A percentile compares a stretch with the other conserved stretches of the same genome.
Conservation (phyloP, 129 eudicot species). For the Pittosporum tobira region DNA sequence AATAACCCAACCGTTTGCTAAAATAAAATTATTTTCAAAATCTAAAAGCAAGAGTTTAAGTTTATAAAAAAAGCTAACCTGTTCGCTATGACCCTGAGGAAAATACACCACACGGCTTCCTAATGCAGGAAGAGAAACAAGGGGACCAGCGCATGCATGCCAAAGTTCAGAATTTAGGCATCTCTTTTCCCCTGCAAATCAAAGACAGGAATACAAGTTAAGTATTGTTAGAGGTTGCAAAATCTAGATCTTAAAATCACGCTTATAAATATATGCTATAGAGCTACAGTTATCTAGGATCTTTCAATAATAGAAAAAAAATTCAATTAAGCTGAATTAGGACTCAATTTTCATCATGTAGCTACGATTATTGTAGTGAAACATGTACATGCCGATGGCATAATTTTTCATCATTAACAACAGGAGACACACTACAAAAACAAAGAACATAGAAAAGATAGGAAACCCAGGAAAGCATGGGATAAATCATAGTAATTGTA, state of each 20-base stretch:
- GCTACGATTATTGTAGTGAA: too few species aligned
- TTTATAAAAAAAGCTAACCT: slow-evolving; percentile 33
- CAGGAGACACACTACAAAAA: background rate
- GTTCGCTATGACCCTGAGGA: slow-evolving; percentile 98
- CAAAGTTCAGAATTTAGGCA: slow-evolving; percentile 95
- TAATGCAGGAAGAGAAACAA: slow-evolving; percentile 75
- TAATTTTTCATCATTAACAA: background rate
- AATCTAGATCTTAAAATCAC: background rate
- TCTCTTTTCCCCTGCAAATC: slow-evolving; percentile 61
- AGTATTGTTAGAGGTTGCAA: background rate
- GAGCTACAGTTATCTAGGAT: background rate
- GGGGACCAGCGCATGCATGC: slow-evolving; percentile 99
- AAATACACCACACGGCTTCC: slow-evolving; percentile 93
- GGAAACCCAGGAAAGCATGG: background rate
- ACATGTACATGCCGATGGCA: background rate
- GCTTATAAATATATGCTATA: background rate
- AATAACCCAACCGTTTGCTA: too few species aligned
- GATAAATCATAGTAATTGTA: background rate
- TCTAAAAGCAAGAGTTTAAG: background rate
- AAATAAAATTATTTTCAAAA: background rate
- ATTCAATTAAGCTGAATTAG: background rate
- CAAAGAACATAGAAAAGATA: background rate
- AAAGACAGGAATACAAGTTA: background rate
- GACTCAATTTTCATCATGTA: background rate
- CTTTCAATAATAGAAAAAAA: background rate